These are phyloP conservation scores for button mushroom (Agaricus bisporus) DNA, from an alignment of 768 basidiomycete species.

Conservation along the genomic window DNA sequence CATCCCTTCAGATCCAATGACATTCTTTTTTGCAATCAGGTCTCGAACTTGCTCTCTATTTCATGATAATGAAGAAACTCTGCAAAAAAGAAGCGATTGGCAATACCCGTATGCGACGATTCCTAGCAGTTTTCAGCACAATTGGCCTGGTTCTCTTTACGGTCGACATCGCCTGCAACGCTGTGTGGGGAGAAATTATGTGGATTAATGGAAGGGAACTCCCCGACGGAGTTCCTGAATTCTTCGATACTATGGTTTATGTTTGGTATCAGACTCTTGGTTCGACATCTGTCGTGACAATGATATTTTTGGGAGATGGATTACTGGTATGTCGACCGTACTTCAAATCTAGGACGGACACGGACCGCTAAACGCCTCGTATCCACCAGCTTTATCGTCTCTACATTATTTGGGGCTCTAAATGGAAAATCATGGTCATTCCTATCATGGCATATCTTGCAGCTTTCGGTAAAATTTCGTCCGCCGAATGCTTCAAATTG, in stretches of 20 bases:
- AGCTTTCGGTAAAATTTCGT: slow-evolving; percentile 19
- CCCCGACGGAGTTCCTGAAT: slow-evolving; percentile 21
- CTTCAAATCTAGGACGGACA: background rate
- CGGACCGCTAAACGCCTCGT: background rate
- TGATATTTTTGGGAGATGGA: slow-evolving; percentile 27
- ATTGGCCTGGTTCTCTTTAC: slow-evolving; percentile 21
- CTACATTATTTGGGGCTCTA: slow-evolving; percentile 23
- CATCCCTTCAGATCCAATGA: background rate
- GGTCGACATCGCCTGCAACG: slow-evolving; percentile 23
- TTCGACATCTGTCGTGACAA: slow-evolving; percentile 20
- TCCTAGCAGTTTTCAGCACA: slow-evolving; percentile 23
- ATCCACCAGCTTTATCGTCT: slow-evolving; percentile 23
- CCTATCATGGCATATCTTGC: slow-evolving; percentile 21
- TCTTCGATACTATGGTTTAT: slow-evolving; percentile 19
- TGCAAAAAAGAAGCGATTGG: background rate
- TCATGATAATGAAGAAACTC: slow-evolving; percentile 17
- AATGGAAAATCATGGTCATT: slow-evolving; percentile 18
- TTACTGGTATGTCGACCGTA: slow-evolving; percentile 18
- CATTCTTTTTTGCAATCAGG: slow-evolving; percentile 15
- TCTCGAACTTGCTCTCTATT: slow-evolving; percentile 23
- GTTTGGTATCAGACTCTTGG: slow-evolving; percentile 27
- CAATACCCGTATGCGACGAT: slow-evolving; percentile 14
- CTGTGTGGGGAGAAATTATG: slow-evolving; percentile 26
- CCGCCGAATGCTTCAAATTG: background rate
- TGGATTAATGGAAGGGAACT: slow-evolving; percentile 24